Base-by-base conservation (phyloP, 2,329 filamentous ascomycete species). In the Aspergillus ruber region DNA sequence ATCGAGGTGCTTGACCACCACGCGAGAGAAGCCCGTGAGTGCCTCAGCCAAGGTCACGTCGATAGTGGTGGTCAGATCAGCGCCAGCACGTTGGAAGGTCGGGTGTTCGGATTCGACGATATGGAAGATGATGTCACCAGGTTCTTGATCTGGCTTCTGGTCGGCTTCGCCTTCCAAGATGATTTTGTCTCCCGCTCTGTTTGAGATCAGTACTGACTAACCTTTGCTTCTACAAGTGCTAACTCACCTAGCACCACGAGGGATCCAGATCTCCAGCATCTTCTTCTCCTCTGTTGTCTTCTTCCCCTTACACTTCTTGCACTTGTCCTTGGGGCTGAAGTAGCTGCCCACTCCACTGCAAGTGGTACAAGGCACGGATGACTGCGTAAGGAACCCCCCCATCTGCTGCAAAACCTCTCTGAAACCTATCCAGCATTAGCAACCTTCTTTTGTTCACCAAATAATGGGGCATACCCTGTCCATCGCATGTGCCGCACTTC, bases 291-390 rank as follows among this genome's bases (percentile, higher is more conserved):
- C 85, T 40, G 83, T 82, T 12, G 88, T 90, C 53, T 88, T 82
- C 69, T 87, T 88, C 62, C 93, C 93, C 74, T 97, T 97, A 82
- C 93, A 98, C 76, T 93, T 96, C 78, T 95, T 95, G 78, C 93
- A 98, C 65, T 89, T 88, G 64, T 98, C 93, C 76, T 97, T 97
- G 64, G 95, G 89, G 69, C 91, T 91, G 74, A 84, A 95, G 63
- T 90, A 83, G 63, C 84, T 83, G 5, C 93, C 93, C n/a, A 83
- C 80, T 29, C 90, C 91, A 50, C 84, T 79, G 71, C 93, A 98
- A 61, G 85, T 84, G 60, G 86, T 84, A 69, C 93, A 98, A 32
- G 84, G 70, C 33, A 90, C 82, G 6, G 84, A 82, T 61, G 89
- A 85, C 61, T 89, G 86, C 25, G 88, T 88, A 53, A 96, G 76